Evolutionary conservation across 495 filamentous ascomycete species (phyloP).

Genomic region (Aspergillus affinis): DNA sequence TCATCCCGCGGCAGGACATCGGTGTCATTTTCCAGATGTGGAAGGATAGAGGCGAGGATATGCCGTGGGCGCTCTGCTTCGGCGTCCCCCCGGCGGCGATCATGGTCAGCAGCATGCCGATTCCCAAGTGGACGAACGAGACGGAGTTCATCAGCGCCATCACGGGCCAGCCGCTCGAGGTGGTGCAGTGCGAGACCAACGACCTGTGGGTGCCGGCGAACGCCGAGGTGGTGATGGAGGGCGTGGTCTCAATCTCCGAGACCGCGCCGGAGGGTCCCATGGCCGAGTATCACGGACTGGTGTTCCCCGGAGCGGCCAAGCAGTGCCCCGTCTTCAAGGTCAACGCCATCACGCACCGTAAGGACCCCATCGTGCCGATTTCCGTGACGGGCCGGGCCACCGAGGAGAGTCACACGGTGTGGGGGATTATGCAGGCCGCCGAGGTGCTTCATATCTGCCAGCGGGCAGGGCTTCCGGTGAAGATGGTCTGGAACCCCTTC

Average conservation of each 20-base stretch:
- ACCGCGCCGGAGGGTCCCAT: slow-evolving; percentile 37
- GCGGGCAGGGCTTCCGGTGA: slow-evolving; percentile 25
- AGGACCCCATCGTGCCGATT: slow-evolving; percentile 36
- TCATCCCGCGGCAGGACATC: slow-evolving; percentile 35
- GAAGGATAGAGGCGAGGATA: slow-evolving; percentile 34
- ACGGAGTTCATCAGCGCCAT: slow-evolving; percentile 37
- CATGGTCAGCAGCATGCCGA: slow-evolving; percentile 38
- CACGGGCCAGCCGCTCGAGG: slow-evolving; percentile 29
- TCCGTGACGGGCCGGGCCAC: slow-evolving; percentile 27
- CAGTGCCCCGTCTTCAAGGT: slow-evolving; percentile 33
- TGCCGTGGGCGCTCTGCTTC: slow-evolving; percentile 37
- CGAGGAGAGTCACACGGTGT: slow-evolving; percentile 34
- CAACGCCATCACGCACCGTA: slow-evolving; percentile 37
- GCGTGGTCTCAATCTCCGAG: slow-evolving; percentile 33
- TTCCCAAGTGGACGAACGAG: slow-evolving; percentile 36
- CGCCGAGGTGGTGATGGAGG: slow-evolving; percentile 40
- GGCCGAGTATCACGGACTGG: slow-evolving; percentile 35
- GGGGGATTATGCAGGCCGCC: slow-evolving; percentile 25
- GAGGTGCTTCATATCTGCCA: slow-evolving; percentile 33
- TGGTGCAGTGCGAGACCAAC: slow-evolving; percentile 43
- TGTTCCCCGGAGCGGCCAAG: slow-evolving; percentile 31
- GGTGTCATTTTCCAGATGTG: slow-evolving; percentile 36
- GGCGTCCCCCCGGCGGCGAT: slow-evolving; percentile 42
- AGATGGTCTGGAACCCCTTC: slow-evolving; percentile 25
- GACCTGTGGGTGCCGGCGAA: slow-evolving; percentile 37